phyloP scores from a whole-genome alignment of 2,329 filamentous ascomycete species.

The Xylariales sp. region DNA sequence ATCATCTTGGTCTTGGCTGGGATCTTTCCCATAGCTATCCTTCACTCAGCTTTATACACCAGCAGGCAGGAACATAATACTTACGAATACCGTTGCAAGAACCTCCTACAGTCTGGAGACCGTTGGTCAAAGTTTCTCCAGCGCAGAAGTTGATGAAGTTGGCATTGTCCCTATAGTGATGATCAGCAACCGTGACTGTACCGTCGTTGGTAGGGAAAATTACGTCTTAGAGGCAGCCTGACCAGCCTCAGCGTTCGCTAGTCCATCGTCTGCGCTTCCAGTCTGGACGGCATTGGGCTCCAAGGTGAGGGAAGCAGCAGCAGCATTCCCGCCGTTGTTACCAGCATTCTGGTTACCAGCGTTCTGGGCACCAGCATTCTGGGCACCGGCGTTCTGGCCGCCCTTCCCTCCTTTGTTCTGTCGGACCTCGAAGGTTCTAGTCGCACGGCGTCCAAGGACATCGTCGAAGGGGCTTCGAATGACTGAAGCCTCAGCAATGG shows the following conservation, averaged over 20 bases:
- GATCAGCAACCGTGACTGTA: conserved; percentile 13
- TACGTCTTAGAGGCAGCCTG: conserved; percentile 50
- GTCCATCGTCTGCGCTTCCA: conserved; percentile 35
- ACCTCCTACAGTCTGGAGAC: conserved; percentile 50
- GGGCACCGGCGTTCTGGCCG: conserved; percentile 12
- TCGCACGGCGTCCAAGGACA: conserved; percentile 21
- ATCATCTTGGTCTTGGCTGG: conserved; percentile 52
- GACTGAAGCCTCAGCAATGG: conserved; percentile 39
- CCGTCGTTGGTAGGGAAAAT: conserved; percentile 17
- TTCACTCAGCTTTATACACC: conserved; percentile 13
- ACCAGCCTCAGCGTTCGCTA: conserved; percentile 30
- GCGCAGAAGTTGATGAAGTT: conserved; percentile 63
- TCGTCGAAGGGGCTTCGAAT: conserved; percentile 33
- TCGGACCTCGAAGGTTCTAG: conserved; percentile 34
- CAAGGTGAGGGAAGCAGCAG: conserved; percentile 30
- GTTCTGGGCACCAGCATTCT: conserved; percentile 2
- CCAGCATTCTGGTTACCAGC: conserved; percentile 11
- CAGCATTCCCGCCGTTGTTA: conserved; percentile 14
- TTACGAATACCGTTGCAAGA: conserved; percentile 61
- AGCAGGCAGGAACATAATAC: conserved; percentile 20
- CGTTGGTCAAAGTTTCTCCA: conserved; percentile 54
- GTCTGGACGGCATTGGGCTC: conserved; percentile 41
- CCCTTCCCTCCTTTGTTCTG: conserved; percentile 27
- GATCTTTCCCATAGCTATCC: conserved; percentile 54
- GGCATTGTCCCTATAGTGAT: conserved; percentile 42